Evolutionary conservation across 305 asterid species (phyloP), one percentile per base, ranked within the genome.

Genomic region (Solanum hybrid): DNA sequence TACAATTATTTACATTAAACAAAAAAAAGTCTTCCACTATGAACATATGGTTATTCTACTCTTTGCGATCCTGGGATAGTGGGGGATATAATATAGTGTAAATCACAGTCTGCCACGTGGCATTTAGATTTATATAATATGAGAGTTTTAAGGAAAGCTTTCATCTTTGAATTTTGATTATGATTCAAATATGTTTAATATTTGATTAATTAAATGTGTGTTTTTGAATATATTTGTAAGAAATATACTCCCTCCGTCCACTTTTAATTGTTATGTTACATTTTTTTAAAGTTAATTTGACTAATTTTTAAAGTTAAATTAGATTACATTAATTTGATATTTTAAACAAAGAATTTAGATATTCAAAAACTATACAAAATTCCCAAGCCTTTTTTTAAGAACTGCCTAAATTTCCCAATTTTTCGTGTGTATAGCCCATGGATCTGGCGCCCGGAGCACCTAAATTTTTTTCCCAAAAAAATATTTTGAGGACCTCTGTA

Each of bases 321-420:
- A 60, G 0, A 60, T 60, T 60, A 60, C 26, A 60, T 60, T 20
- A 20, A 60, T 20, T 60, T n/a, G 10, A 60, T 20, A 60, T 60
- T 60, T 60, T 20, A 20, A 60, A 60, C 1, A 20, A 56, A 60
- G 1, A 60, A 60, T 60, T 60, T 60, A 60, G 26, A 60, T 60
- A 60, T 60, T 6, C 10, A 60, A 60, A 60, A 60, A 17, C 1
- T 56, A 56, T 56, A 2, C 69, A 0, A 56, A 20, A 56, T 42
- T 13, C 1, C 3, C 24, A 56, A 56, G 9, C 4, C 4, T 56
- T 56, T 17, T 56, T 17, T 17, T 6, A 56, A 56, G 4, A 56
- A 0, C 4, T 0, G 0, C 24, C 24, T 1, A 56, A 56, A 17
- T 56, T 6, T 6, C 1, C 9, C 22, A 0, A 46, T 14, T 14